Evolutionary conservation across 2,329 filamentous ascomycete species (phyloP).

Genomic region (Botrytis deweyae): DNA sequence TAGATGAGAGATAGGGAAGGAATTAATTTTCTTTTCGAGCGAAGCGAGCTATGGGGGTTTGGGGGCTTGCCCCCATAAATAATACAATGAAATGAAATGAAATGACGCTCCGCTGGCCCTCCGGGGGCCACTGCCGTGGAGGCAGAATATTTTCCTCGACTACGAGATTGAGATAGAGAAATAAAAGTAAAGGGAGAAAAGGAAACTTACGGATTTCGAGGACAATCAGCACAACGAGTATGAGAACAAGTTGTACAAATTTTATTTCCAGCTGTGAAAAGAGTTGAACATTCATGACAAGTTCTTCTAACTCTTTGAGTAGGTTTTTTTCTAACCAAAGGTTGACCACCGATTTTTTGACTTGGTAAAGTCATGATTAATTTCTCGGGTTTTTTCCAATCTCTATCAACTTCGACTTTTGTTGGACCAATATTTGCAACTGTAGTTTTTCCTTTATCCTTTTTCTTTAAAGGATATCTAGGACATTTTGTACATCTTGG

Average conservation of each 20-base stretch:
- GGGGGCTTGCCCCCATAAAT: not conserved
- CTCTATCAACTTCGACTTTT: slow-evolving; percentile 31
- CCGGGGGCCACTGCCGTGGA: not conserved
- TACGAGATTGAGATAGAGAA: not conserved
- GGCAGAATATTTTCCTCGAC: not conserved
- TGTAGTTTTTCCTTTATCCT: slow-evolving; percentile 52
- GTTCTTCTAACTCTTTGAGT: slow-evolving; percentile 71
- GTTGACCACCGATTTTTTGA: slow-evolving; percentile 61
- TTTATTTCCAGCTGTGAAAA: slow-evolving; percentile 60
- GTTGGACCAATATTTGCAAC: slow-evolving; percentile 49
- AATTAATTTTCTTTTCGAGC: not conserved
- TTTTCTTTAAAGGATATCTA: slow-evolving; percentile 59
- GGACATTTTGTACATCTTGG: slow-evolving; percentile 77
- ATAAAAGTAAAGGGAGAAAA: not conserved
- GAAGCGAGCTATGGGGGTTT: not conserved
- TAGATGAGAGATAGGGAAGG: fast-evolving
- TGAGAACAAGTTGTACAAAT: slow-evolving; percentile 70
- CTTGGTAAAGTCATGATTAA: slow-evolving; percentile 61
- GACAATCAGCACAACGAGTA: slow-evolving; percentile 75
- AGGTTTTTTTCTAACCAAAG: slow-evolving; percentile 69
- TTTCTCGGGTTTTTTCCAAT: slow-evolving; percentile 43
- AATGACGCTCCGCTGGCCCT: slow-evolving; percentile 5
- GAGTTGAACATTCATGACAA: slow-evolving; percentile 70
- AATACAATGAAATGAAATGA: not conserved
- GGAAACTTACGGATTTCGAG: slow-evolving; percentile 66